phyloP scores from a whole-genome alignment of 106 monocot species.

The Dendrobium chrysotoxum region DNA sequence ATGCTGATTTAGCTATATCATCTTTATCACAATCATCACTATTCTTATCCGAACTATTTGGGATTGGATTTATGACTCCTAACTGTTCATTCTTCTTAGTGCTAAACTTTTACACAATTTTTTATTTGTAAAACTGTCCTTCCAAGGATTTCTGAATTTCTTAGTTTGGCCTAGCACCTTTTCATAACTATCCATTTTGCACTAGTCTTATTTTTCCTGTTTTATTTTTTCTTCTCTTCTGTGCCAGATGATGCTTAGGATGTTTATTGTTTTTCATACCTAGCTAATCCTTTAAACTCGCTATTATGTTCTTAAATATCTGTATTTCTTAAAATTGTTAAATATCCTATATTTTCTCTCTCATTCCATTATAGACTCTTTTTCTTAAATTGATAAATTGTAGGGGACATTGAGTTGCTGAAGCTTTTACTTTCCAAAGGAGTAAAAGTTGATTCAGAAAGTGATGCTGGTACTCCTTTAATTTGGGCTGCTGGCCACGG shows the following conservation, averaged over 20 bases:
- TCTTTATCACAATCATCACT: too few species aligned
- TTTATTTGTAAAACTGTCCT: too few species aligned
- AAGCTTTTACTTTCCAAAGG: slow-evolving; percentile 63
- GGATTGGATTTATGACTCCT: too few species aligned
- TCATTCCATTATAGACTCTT: not conserved
- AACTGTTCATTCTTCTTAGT: too few species aligned
- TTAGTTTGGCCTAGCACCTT: too few species aligned
- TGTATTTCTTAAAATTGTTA: not conserved
- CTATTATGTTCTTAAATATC: not conserved
- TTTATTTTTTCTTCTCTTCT: not conserved
- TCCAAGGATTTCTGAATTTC: too few species aligned
- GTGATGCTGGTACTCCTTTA: slow-evolving; percentile 94
- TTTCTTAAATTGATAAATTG: slow-evolving; percentile 13
- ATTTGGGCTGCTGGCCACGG: slow-evolving; percentile 97
- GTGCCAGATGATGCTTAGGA: not conserved
- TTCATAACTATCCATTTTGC: too few species aligned
- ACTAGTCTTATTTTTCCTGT: too few species aligned
- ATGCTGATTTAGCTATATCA: not conserved
- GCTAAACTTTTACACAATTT: too few species aligned
- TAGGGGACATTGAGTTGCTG: slow-evolving; percentile 80
- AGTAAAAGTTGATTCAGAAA: slow-evolving; percentile 68
- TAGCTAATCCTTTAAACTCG: not conserved
- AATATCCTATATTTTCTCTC: not conserved
- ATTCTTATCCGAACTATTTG: too few species aligned
- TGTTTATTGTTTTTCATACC: not conserved